A percentile compares a stretch with the other conserved stretches of the same genome.
Evolutionary conservation across 2,329 filamentous ascomycete genomes (phyloP).

Genomic region (Microascus cirrosus): DNA sequence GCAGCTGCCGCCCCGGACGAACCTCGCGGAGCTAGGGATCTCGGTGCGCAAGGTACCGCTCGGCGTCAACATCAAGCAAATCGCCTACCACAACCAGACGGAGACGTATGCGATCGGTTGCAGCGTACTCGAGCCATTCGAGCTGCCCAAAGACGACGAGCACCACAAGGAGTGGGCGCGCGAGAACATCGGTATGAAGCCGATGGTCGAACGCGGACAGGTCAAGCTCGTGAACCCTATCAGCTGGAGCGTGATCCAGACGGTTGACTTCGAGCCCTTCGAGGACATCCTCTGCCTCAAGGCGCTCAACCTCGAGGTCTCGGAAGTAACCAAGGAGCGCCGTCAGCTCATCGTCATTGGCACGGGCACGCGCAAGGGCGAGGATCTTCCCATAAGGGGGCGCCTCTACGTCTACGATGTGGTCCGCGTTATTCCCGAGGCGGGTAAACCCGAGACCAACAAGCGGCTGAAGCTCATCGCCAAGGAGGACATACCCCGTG

Average conservation of each 20-base stretch:
- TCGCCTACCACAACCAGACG: conserved; percentile 67
- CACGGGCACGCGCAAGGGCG: conserved; percentile 75
- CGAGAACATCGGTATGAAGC: conserved; percentile 53
- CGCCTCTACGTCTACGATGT: conserved; percentile 86
- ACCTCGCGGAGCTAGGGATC: conserved; percentile 66
- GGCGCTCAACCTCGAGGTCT: conserved; percentile 76
- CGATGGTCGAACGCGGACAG: conserved; percentile 58
- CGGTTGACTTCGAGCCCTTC: conserved; percentile 57
- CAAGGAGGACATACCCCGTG: conserved; percentile 82
- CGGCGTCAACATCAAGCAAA: conserved; percentile 55
- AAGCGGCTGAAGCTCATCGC: conserved; percentile 76
- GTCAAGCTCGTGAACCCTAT: conserved; percentile 70
- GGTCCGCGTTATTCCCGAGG: conserved; percentile 82
- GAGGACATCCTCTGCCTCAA: conserved; percentile 76
- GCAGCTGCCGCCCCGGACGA: conserved; percentile 54
- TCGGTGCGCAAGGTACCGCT: conserved; percentile 62
- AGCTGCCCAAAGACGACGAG: conserved; percentile 77
- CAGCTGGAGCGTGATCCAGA: conserved; percentile 71
- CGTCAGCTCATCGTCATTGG: conserved; percentile 75
- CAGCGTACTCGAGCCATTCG: conserved; percentile 57
- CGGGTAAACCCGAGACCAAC: conserved; percentile 74
- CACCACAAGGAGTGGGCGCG: conserved; percentile 70
- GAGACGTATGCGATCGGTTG: conserved; percentile 70
- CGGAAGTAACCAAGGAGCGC: conserved; percentile 80
- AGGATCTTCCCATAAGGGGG: conserved; percentile 79